Conservation (phyloP, 208 protist species). For the Acanthamoeba royreba region DNA sequence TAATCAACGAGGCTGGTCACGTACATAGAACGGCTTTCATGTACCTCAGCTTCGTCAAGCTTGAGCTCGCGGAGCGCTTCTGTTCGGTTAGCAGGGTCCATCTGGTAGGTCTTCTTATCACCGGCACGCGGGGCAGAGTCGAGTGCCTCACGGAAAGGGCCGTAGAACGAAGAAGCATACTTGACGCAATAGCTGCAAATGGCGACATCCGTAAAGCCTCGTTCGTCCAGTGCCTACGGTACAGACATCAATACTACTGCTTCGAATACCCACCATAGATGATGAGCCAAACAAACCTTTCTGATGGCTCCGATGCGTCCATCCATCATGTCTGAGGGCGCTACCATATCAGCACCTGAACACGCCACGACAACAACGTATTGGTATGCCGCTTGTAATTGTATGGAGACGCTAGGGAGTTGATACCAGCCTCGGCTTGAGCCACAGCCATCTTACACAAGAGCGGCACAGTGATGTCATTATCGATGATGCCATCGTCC, state of each 20-base stretch:
- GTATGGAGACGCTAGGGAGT: not conserved
- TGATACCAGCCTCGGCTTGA: slow-evolving; percentile 75
- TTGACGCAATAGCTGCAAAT: slow-evolving; percentile 81
- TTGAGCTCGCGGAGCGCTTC: slow-evolving; percentile 64
- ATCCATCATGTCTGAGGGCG: slow-evolving; percentile 91
- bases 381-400: slow-evolving; percentile 11
- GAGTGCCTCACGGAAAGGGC: slow-evolving; percentile 84
- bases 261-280: not conserved
- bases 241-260: not conserved
- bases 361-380: not conserved
- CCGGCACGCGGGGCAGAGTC: slow-evolving; percentile 75
- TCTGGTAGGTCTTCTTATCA: slow-evolving; percentile 81
- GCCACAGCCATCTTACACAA: slow-evolving; percentile 73
- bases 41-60: slow-evolving; percentile 54
- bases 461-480: slow-evolving; percentile 73
- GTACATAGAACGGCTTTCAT: not conserved
- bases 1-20: not conserved
- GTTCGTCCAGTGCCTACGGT: slow-evolving; percentile 49
- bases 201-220: slow-evolving; percentile 53
- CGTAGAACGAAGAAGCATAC: slow-evolving; percentile 86
- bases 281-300: not conserved
- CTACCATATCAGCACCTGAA: slow-evolving; percentile 79
- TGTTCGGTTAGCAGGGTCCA: slow-evolving; percentile 69
- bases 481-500: slow-evolving; percentile 76
- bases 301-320: slow-evolving; percentile 81